Conservation (phyloP, 1,139 yeast genomes). For the Taphrina populina region DNA sequence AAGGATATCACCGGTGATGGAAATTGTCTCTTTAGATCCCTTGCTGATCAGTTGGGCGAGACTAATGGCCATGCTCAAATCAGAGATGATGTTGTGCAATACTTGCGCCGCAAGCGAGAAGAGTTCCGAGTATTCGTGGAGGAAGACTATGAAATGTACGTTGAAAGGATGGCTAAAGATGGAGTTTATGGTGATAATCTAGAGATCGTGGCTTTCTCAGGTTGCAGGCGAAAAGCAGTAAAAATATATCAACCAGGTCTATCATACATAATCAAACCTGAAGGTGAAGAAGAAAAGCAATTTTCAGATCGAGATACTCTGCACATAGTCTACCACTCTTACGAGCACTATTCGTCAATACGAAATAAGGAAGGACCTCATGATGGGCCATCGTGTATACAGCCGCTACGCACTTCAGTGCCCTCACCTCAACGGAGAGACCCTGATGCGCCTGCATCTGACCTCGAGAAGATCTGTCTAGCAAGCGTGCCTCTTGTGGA, state of each 20-base stretch:
- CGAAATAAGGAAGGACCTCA: constrained; percentile 48
- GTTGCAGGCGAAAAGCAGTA: constrained; percentile 43
- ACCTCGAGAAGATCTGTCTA: constrained; percentile 42
- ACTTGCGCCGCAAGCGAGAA: constrained; percentile 42
- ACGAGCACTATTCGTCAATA: constrained; percentile 51
- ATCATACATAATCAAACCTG: constrained; percentile 43
- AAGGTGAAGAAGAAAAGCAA: constrained; percentile 7
- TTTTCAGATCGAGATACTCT: constrained; percentile 34
- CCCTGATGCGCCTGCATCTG: constrained; percentile 42
- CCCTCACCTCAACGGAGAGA: constrained; percentile 9
- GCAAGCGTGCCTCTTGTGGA: constrained; percentile 38
- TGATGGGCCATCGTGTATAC: constrained; percentile 45
- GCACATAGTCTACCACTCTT: constrained; percentile 49
- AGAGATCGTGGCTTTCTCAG: constrained; percentile 49
- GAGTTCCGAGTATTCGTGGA: constrained; percentile 38
- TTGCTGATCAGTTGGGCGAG: constrained; percentile 50
- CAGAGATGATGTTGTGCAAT: constrained; percentile 44
- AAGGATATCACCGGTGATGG: constrained; percentile 49
- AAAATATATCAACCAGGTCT: constrained; percentile 47
- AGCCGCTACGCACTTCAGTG: constrained; percentile 12
- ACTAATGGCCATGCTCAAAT: constrained; percentile 41
- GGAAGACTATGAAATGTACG: constrained; percentile 44
- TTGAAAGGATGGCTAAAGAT: constrained; percentile 46
- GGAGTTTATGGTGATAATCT: constrained; percentile 49
- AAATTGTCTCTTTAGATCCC: constrained; percentile 49